A percentile compares a stretch with the other conserved stretches of the same genome.
Conservation (phyloP, 2,329 filamentous ascomycete species). For the Fonsecaea nubica region DNA sequence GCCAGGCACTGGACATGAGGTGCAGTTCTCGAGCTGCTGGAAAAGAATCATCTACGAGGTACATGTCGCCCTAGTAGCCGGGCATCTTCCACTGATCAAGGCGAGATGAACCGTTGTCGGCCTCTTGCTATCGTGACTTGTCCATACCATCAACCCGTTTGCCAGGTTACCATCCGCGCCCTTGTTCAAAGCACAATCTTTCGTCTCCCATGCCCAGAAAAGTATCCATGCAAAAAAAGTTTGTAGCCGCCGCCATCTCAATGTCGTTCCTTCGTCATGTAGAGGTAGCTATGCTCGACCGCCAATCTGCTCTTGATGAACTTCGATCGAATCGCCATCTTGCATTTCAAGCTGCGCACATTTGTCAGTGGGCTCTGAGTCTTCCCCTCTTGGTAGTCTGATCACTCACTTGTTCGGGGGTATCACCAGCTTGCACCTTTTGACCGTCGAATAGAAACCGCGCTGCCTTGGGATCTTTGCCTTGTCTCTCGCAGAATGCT, state of each 20-base stretch:
- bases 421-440: slow-evolving; percentile 86
- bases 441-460: slow-evolving; percentile 97
- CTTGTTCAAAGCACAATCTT: neutral
- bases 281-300: slow-evolving; percentile 52
- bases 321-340: slow-evolving; percentile 94
- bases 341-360: slow-evolving; percentile 83
- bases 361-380: slow-evolving; percentile 19
- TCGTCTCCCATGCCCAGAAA: neutral
- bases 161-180: neutral
- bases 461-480: slow-evolving; percentile 82
- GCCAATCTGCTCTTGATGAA: slow-evolving; percentile 97
- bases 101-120: neutral
- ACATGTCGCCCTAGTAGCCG: neutral
- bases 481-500: slow-evolving; percentile 95
- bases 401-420: slow-evolving; percentile 82
- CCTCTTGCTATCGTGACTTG: neutral
- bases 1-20: neutral
- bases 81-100: neutral
- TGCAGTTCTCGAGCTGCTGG: neutral
- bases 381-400: neutral
- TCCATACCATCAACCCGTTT: neutral
- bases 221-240: slow-evolving; percentile 1
- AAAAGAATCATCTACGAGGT: neutral
- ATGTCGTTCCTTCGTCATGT: neutral
- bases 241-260: neutral